phyloP scores from a whole-genome alignment of 495 filamentous ascomycete genomes.

The Podospora pseudocomata region DNA sequence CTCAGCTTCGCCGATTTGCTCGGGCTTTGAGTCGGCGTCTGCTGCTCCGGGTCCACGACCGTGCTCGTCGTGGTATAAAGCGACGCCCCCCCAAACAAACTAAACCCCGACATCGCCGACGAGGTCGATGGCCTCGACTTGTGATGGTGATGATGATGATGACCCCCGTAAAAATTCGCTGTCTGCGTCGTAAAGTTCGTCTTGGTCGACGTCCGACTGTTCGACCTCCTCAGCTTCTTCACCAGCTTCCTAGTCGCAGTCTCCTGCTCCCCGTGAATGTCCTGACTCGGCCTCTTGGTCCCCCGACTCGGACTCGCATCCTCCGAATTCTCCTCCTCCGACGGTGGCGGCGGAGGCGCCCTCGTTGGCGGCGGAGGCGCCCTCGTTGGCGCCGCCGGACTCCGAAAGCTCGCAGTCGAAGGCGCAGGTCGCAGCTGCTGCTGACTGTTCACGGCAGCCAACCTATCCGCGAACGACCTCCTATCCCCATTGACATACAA shows the following conservation, averaged over 20 bases:
- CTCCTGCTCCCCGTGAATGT: slow-evolving; percentile 20
- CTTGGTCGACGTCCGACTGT: slow-evolving; percentile 22
- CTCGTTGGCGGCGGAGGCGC: slow-evolving; percentile 9
- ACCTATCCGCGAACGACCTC: slow-evolving; percentile 11
- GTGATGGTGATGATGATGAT: background rate
- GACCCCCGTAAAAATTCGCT: too few relatives aligned
- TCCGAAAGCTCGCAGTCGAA: background rate
- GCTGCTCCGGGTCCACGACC: background rate
- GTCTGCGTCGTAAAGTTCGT: background rate
- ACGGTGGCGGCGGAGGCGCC: slow-evolving; percentile 15
- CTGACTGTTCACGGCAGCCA: slow-evolving; percentile 9
- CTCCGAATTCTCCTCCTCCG: background rate
- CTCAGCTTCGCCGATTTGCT: background rate
- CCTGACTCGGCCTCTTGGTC: slow-evolving; percentile 27
- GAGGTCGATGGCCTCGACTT: background rate
- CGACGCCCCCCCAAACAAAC: background rate
- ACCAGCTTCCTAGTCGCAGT: slow-evolving; percentile 32
- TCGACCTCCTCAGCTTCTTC: slow-evolving; percentile 36
- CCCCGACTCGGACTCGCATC: slow-evolving; percentile 10
- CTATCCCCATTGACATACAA: background rate
- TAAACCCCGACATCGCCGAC: background rate
- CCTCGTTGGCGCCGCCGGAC: background rate
- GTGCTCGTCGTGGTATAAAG: background rate
- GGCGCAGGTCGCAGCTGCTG: background rate
- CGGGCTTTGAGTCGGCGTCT: background rate